These are phyloP conservation scores for Nakazawaea laoshanensis DNA, from an alignment of 805 yeast genomes.

Conservation along the genomic window DNA sequence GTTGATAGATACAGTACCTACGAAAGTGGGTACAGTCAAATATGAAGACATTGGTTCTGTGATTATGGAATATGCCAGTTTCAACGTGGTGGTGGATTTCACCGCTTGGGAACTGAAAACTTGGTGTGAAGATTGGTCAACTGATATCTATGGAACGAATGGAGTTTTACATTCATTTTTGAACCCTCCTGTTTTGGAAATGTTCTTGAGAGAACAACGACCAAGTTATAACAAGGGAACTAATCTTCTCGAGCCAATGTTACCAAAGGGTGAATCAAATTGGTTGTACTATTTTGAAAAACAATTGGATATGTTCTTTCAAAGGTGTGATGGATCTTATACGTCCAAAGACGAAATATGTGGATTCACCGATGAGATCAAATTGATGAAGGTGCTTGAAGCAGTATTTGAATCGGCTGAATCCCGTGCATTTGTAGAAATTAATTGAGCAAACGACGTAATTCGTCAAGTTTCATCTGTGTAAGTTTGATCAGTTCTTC, in stretches of 20 bases:
- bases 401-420: slow-evolving; percentile 3
- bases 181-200: slow-evolving; percentile 3
- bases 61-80: slow-evolving; percentile 7
- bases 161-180: slow-evolving; percentile 5
- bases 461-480: slow-evolving; percentile 29
- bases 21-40: slow-evolving; percentile 6
- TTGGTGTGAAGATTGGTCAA: slow-evolving; percentile 9
- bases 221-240: background rate
- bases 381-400: slow-evolving; percentile 8
- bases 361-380: slow-evolving; percentile 3
- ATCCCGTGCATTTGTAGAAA: background rate
- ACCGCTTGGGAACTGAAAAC: slow-evolving; percentile 9
- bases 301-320: slow-evolving; percentile 3
- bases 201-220: slow-evolving; percentile 2
- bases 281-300: slow-evolving; percentile 4
- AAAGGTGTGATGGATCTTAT: slow-evolving; percentile 3
- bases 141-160: slow-evolving; percentile 8
- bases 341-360: slow-evolving; percentile 1
- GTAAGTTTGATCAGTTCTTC: slow-evolving; percentile 37
- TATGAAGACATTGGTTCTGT: slow-evolving; percentile 10
- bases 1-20: background rate
- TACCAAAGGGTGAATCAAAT: slow-evolving; percentile 2
- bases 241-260: slow-evolving; percentile 1
- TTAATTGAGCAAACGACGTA: slow-evolving; percentile 13
- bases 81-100: slow-evolving; percentile 7